Conservation (phyloP, 352 stramenopile genomes). For the Pythium phragmitis region DNA sequence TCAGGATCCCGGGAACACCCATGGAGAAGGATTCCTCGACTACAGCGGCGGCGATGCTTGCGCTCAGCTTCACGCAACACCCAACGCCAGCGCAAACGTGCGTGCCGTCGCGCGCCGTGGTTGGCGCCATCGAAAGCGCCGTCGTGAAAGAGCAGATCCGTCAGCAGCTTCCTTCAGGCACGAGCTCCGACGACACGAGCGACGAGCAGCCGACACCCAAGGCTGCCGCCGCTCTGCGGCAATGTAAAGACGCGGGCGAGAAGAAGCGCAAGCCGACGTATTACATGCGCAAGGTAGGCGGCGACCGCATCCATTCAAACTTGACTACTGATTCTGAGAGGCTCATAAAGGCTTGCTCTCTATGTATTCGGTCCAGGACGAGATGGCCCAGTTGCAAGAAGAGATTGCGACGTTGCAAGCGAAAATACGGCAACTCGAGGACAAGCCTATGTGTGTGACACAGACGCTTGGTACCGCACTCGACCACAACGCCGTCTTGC, state of each 20-base stretch:
- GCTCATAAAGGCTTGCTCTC: too few species aligned
- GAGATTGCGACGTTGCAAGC: constrained; percentile 3
- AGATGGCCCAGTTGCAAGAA: constrained; percentile 6
- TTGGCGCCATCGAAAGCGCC: constrained; percentile 19
- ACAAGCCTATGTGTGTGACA: background rate
- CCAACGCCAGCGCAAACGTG: background rate
- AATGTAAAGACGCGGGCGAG: background rate
- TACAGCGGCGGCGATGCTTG: background rate
- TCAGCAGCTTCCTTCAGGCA: background rate
- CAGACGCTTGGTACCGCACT: background rate
- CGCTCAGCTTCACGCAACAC: background rate
- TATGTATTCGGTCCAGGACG: constrained; percentile 1
- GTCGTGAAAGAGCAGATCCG: constrained; percentile 14
- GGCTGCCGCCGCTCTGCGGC: background rate
- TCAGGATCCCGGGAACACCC: background rate
- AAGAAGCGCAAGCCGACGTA: constrained; percentile 30
- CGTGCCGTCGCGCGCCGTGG: constrained; percentile 1
- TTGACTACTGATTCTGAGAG: background rate
- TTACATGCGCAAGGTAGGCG: constrained; percentile 25
- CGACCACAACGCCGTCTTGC: background rate
- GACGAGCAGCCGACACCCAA: constrained; percentile 8
- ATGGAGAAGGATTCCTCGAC: background rate
- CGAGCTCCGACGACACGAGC: constrained; percentile 10
- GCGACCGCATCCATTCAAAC: background rate
- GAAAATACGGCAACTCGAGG: background rate